Evolutionary conservation across 2,329 filamentous ascomycete genomes (phyloP).

Genomic region (Pestalotiopsis sp.): DNA sequence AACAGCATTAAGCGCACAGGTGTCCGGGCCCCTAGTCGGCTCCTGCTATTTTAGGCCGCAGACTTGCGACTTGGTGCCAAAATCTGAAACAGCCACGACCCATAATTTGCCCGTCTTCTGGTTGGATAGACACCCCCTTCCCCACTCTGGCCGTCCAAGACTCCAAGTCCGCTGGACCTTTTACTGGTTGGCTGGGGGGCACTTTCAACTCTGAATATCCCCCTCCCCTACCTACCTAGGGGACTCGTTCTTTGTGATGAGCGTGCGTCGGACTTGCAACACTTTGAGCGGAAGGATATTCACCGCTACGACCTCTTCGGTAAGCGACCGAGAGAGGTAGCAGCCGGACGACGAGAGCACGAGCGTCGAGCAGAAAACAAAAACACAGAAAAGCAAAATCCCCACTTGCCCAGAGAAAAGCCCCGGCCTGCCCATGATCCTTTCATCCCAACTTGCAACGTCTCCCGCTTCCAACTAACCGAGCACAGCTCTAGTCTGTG

Average conservation of each 20-base stretch:
- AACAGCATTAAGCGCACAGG: background rate
- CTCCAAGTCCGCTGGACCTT: background rate
- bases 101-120: conserved; percentile 1
- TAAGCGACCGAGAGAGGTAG: background rate
- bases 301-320: conserved; percentile 7
- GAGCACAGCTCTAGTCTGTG: background rate
- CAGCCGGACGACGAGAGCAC: background rate
- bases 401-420: background rate
- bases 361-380: background rate
- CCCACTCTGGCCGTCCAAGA: too few relatives aligned
- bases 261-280: background rate
- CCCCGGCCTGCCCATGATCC: background rate
- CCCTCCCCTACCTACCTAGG: background rate
- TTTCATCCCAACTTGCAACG: conserved; percentile 10
- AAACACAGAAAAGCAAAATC: background rate
- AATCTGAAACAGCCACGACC: conserved; percentile 6
- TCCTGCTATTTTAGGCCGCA: conserved; percentile 8
- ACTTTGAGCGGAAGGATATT: conserved; percentile 1
- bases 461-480: background rate
- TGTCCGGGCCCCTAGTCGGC: background rate
- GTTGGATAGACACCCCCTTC: background rate
- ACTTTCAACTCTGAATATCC: background rate
- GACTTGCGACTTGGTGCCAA: conserved; percentile 1
- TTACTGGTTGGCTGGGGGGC: background rate
- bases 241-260: background rate